phyloP scores from a whole-genome alignment of 2,329 filamentous ascomycete genomes.

The Triangularia verruculosa region DNA sequence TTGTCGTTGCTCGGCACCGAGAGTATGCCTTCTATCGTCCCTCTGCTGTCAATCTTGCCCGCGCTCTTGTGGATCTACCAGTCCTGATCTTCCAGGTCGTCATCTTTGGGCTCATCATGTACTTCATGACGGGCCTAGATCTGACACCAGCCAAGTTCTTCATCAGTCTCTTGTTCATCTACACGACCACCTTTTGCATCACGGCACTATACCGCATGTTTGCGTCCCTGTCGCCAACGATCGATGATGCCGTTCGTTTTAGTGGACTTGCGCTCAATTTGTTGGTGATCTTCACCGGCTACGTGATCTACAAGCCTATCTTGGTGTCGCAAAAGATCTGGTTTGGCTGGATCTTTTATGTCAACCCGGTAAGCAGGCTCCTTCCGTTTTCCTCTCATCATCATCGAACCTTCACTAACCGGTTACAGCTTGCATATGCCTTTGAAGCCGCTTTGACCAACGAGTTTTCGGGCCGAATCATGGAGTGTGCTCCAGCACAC shows the following conservation, averaged over 20 bases:
- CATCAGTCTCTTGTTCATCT: conserved; percentile 61
- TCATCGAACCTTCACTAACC: neutral
- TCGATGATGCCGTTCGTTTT: conserved; percentile 62
- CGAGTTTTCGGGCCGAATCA: conserved; percentile 52
- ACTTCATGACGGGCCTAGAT: conserved; percentile 73
- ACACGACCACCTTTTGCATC: conserved; percentile 55
- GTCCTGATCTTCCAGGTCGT: conserved; percentile 62
- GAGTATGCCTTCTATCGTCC: conserved; percentile 54
- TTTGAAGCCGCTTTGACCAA: conserved; percentile 60
- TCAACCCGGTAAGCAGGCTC: conserved; percentile 51
- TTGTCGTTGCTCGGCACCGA: conserved; percentile 50
- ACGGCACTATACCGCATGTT: conserved; percentile 58
- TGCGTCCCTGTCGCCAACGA: conserved; percentile 55
- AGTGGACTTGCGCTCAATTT: conserved; percentile 56
- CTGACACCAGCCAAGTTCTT: conserved; percentile 65
- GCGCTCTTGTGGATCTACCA: conserved; percentile 58
- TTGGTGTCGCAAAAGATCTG: conserved; percentile 62
- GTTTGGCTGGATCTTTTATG: conserved; percentile 65
- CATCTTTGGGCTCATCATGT: conserved; percentile 68
- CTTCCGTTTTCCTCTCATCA: neutral
- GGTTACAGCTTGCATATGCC: conserved; percentile 51
- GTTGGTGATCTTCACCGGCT: conserved; percentile 66
- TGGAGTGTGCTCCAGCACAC: conserved; percentile 45
- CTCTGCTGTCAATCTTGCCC: conserved; percentile 54
- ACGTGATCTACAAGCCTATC: conserved; percentile 56